A percentile compares a stretch with the other conserved stretches of the same genome.
These are phyloP conservation scores for Penicillium olsonii DNA, from an alignment of 2,329 filamentous ascomycete genomes.

Conservation along the genomic window DNA sequence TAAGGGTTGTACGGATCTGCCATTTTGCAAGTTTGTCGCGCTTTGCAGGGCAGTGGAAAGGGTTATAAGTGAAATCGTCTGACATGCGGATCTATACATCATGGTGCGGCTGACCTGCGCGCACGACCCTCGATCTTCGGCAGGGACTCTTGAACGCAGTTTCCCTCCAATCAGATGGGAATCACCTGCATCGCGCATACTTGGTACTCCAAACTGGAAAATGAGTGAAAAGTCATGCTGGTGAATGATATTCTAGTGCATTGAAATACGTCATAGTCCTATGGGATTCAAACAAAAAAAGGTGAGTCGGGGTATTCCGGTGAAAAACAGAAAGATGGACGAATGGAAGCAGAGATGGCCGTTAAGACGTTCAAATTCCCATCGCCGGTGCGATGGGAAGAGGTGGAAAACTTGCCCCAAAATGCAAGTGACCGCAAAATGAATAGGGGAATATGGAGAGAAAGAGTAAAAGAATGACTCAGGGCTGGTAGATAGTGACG, in stretches of 20 bases:
- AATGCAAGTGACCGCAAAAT: conserved; percentile 11
- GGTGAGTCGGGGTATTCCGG: conserved; percentile 35
- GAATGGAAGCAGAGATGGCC: conserved; percentile 12
- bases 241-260: background rate
- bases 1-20: conserved; percentile 55
- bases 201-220: background rate
- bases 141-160: conserved; percentile 12
- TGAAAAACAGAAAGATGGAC: conserved; percentile 13
- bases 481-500: conserved; percentile 17
- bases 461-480: conserved; percentile 15
- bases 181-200: background rate
- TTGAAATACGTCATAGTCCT: conserved; percentile 16
- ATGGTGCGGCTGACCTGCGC: conserved; percentile 30
- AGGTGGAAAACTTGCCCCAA: conserved; percentile 8
- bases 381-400: conserved; percentile 10
- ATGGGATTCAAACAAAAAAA: conserved; percentile 12
- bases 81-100: conserved; percentile 18
- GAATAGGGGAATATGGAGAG: conserved; percentile 4
- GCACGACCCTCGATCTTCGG: conserved; percentile 22
- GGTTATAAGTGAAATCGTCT: conserved; percentile 12
- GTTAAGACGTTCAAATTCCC: conserved; percentile 14
- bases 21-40: conserved; percentile 29
- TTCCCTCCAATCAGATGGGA: conserved; percentile 14
- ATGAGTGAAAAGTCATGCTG: conserved; percentile 3
- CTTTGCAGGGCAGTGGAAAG: background rate